These are phyloP conservation scores for Coprinopsis sp. DNA, from an alignment of 768 basidiomycete genomes.

Conservation along the genomic window DNA sequence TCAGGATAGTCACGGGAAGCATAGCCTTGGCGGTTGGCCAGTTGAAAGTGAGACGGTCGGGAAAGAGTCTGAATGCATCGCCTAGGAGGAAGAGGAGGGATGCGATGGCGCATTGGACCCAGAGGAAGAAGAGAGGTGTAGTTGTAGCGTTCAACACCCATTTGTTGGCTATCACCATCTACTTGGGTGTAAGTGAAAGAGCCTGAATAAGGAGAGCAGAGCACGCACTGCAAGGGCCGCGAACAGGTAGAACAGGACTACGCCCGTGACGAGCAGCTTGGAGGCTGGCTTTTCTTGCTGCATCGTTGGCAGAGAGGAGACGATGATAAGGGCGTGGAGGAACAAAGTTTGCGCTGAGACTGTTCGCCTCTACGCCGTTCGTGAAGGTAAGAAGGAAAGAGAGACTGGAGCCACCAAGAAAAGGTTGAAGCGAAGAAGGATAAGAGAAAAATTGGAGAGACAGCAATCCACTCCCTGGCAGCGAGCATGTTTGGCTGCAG, in stretches of 20 bases:
- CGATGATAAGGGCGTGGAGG: too few relatives aligned
- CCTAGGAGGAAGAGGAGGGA: conserved; percentile 67
- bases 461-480: too few relatives aligned
- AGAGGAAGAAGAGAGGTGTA: conserved; percentile 83
- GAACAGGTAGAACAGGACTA: conserved; percentile 84
- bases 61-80: conserved; percentile 58
- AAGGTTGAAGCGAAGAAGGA: too few relatives aligned
- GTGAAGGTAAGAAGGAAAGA: too few relatives aligned
- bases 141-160: conserved; percentile 78
- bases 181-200: conserved; percentile 2
- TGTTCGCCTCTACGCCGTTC: too few relatives aligned
- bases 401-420: too few relatives aligned
- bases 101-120: conserved; percentile 76
- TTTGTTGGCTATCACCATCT: conserved; percentile 98
- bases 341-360: too few relatives aligned
- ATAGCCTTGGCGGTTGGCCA: conserved; percentile 65
- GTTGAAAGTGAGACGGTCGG: conserved; percentile 63
- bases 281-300: conserved; percentile 29
- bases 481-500: too few relatives aligned
- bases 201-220: not conserved
- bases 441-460: too few relatives aligned
- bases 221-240: conserved; percentile 80
- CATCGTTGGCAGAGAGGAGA: conserved; percentile 4
- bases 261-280: conserved; percentile 49
- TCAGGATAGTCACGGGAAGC: conserved; percentile 68